These are phyloP conservation scores for Umbilicus rupestris DNA, from an alignment of 164 flowering plant genomes.

Conservation along the genomic window DNA sequence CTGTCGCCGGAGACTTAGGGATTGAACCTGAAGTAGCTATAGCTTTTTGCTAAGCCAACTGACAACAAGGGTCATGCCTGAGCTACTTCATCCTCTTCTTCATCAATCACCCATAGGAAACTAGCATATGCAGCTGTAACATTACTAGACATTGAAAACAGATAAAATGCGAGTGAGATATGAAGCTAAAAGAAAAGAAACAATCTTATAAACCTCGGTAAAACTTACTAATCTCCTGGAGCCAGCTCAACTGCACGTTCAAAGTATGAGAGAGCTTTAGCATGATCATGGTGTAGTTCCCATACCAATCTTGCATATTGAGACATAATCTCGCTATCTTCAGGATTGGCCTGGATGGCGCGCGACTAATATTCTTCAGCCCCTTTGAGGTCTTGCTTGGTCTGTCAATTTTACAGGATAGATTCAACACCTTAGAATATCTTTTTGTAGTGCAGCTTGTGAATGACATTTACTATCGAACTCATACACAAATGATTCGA, in stretches of 20 bases:
- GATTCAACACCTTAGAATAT: background rate
- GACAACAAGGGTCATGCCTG: no score
- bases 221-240: conserved; percentile 47
- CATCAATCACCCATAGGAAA: conserved; percentile 71
- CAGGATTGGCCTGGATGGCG: conserved; percentile 50
- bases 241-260: conserved; percentile 55
- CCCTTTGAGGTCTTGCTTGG: conserved; percentile 41
- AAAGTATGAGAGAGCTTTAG: conserved; percentile 44
- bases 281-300: conserved; percentile 57
- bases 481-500: no score
- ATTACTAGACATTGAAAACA: conserved; percentile 30
- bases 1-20: no score
- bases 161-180: background rate
- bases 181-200: background rate
- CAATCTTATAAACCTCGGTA: background rate
- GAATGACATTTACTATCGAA: background rate
- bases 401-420: conserved; percentile 20
- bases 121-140: conserved; percentile 79
- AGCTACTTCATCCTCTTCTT: conserved; percentile 16
- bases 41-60: no score
- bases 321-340: conserved; percentile 53
- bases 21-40: no score
- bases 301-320: conserved; percentile 64
- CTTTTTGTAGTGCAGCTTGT: no score
- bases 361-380: conserved; percentile 61